Base-by-base conservation (phyloP, 2,329 filamentous ascomycete genomes). In the Lachnellula subtilissima region DNA sequence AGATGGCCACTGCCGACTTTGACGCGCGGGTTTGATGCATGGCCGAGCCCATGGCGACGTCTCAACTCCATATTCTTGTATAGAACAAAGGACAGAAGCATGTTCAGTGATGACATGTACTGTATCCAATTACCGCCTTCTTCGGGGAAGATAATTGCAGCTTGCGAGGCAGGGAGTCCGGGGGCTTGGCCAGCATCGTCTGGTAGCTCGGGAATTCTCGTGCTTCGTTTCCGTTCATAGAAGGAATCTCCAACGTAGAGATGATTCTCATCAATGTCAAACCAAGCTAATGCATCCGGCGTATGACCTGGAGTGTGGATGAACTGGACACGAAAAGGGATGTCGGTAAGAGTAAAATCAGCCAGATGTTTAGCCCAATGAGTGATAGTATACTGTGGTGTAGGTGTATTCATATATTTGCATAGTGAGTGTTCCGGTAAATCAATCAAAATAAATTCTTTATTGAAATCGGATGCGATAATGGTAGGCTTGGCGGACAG, bases 231-330 rank as follows among this genome's bases (percentile, higher is more conserved):
- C 22, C 65, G 63, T 52, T 74, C 72, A 61, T 78, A 78, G 53
- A 77, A 70, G 5, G 72, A 74, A 52, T 79, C 76, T 5, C 76
- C 76, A 5, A 77, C 73, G 52, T 73, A 79, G 0, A 79, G 62
- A 47, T 72, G 66, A 36, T 73, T 70, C 58, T 78, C 75, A 1
- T 70, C 63, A 9, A 70, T 63, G 50, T 78, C 76, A 61, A 75
- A 79, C 63, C 74, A 73, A 1, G 75, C 74, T 1, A 78, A 58
- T 14, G 72, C 70, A 56, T 78, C 75, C 0, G 75, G 76, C 0
- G 75, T 77, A 60, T 78, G 75, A 14, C 76, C 76, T 2, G 76
- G 75, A 0, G 74, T 74, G 19, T 78, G 74, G 8, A 77, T 65
- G 25, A 78, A 69, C n/a, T 69, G 71, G 28, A 78, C 67, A 1